Evolutionary conservation across 164 flowering plant genomes (phyloP).

Genomic region (Dillenia suffruticosa): DNA sequence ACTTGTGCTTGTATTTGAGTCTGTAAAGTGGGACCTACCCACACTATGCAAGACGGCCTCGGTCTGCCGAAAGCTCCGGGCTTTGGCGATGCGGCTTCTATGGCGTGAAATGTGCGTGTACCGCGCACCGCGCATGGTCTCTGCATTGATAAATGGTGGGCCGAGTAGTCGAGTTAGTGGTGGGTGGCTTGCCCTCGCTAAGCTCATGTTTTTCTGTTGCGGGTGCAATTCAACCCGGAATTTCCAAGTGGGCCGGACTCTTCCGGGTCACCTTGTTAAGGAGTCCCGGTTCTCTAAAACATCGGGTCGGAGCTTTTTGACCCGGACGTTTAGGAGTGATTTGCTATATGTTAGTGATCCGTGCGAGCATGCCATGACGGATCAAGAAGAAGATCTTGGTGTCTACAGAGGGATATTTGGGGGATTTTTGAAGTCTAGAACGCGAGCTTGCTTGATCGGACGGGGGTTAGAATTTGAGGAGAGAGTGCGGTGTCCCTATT

Average conservation of each 20-base stretch:
- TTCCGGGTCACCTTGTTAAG: conserved; percentile 54
- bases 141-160: conserved; percentile 29
- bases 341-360: conserved; percentile 79
- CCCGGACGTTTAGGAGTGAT: conserved; percentile 50
- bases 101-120: conserved; percentile 66
- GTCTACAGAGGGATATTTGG: conserved; percentile 69
- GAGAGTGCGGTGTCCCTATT: conserved; percentile 64
- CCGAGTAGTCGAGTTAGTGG: conserved; percentile 42
- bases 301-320: conserved; percentile 76
- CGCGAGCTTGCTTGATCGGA: conserved; percentile 50
- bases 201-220: conserved; percentile 74
- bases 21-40: conserved; percentile 65
- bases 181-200: conserved; percentile 79
- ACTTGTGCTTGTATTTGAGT: conserved; percentile 48
- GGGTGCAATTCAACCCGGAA: conserved; percentile 52
- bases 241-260: conserved; percentile 30
- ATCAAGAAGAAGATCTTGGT: conserved; percentile 55
- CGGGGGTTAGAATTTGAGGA: conserved; percentile 51
- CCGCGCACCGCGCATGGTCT: conserved; percentile 64
- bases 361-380: conserved; percentile 69
- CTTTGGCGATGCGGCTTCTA: conserved; percentile 60
- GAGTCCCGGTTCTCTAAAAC: conserved; percentile 81
- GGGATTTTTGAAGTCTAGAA: conserved; percentile 57
- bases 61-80: conserved; percentile 62
- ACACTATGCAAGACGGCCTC: conserved; percentile 47